A percentile compares a stretch with the other conserved stretches of the same genome.
phyloP scores from a whole-genome alignment of 176 grass and related monocot species.

The Eragrostis nindensis region DNA sequence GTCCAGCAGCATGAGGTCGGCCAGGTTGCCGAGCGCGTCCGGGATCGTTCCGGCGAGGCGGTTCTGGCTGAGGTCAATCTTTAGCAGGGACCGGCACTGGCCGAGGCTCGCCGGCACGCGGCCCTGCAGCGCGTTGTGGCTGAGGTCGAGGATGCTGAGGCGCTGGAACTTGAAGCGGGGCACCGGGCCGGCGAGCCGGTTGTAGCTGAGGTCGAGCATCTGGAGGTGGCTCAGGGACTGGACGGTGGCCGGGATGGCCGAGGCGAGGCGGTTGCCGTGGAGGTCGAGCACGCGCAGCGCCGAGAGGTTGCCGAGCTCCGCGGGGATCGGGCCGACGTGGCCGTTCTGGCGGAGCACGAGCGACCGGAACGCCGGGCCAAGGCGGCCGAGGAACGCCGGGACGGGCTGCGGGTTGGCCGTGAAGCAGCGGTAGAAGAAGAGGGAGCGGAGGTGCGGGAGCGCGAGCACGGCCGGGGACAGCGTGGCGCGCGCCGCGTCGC shows the following conservation, averaged over 20 bases:
- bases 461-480: slow-evolving; percentile 71
- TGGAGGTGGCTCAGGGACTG: slow-evolving; percentile 54
- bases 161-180: slow-evolving; percentile 53
- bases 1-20: slow-evolving; percentile 69
- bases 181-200: slow-evolving; percentile 60
- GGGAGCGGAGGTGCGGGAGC: slow-evolving; percentile 81
- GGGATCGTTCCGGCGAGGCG: slow-evolving; percentile 61
- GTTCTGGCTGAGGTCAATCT: slow-evolving; percentile 87
- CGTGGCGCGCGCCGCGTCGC: slow-evolving; percentile 51
- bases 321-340: slow-evolving; percentile 70
- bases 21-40: slow-evolving; percentile 51
- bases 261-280: slow-evolving; percentile 69
- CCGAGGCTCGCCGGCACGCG: slow-evolving; percentile 57
- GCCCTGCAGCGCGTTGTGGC: slow-evolving; percentile 76
- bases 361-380: slow-evolving; percentile 65
- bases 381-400: slow-evolving; percentile 67
- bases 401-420: slow-evolving; percentile 64
- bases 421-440: slow-evolving; percentile 99
- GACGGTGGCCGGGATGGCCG: slow-evolving; percentile 57
- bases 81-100: slow-evolving; percentile 66
- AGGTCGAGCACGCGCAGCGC: slow-evolving; percentile 79
- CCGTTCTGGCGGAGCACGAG: slow-evolving; percentile 89
- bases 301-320: slow-evolving; percentile 67
- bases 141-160: slow-evolving; percentile 84
- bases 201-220: slow-evolving; percentile 85